Percentiles rank a stretch among this genome's conserved stretches.
phyloP scores from a whole-genome alignment of 148 eudicot species.

The Vaccinium macrocarpon region DNA sequence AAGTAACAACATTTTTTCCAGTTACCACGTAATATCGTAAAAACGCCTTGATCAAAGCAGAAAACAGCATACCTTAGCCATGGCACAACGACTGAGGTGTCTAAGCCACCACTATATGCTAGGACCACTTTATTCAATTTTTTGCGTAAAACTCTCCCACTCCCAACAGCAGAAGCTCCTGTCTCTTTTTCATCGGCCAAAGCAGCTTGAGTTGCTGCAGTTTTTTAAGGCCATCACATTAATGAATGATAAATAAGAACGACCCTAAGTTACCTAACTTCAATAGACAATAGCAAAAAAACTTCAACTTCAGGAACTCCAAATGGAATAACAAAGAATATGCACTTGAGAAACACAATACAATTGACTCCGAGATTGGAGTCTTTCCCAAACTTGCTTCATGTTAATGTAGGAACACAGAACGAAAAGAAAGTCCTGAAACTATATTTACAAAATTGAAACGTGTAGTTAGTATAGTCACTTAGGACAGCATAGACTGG shows the following conservation, averaged over 20 bases:
- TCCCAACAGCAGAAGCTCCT: constrained; percentile 32
- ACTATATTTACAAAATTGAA: neutral
- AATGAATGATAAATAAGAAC: neutral
- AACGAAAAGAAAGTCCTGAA: neutral
- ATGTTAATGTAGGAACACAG: too few species aligned
- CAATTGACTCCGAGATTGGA: neutral
- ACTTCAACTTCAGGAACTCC: neutral
- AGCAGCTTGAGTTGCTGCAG: constrained; percentile 53
- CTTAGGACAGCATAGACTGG: neutral
- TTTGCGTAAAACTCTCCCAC: constrained; percentile 49
- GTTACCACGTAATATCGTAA: neutral
- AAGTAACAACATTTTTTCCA: neutral
- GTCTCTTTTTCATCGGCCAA: constrained; percentile 56
- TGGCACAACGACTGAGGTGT: constrained; percentile 97
- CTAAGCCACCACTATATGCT: constrained; percentile 98
- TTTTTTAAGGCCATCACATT: constrained; percentile 5
- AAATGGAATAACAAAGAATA: constrained; percentile 8
- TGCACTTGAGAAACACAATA: neutral
- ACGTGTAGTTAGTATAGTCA: neutral
- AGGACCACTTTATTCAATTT: constrained; percentile 91
- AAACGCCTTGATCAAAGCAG: neutral
- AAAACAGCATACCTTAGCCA: constrained; percentile 69
- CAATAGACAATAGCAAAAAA: neutral
- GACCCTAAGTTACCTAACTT: neutral
- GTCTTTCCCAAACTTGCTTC: neutral